These are phyloP conservation scores for Yamadazyma ubonensis DNA, from an alignment of 805 yeast species.

Conservation along the genomic window DNA sequence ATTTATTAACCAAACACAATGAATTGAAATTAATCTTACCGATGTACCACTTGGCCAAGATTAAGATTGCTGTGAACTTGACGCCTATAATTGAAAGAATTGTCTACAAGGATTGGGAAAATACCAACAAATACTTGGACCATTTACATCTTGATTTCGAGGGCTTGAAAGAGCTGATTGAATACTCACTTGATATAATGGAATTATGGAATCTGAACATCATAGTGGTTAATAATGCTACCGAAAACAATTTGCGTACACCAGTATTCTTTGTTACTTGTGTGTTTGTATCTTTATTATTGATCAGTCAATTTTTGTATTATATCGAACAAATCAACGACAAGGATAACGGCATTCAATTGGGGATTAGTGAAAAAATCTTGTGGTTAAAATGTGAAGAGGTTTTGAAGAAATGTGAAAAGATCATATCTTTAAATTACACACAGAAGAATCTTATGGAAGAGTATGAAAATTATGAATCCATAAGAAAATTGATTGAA, in stretches of 20 bases:
- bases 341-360: slow-evolving; percentile 18
- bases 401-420: slow-evolving; percentile 59
- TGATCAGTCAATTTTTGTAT: slow-evolving; percentile 62
- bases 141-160: slow-evolving; percentile 54
- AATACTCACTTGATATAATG: slow-evolving; percentile 56
- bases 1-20: slow-evolving; percentile 51
- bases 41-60: slow-evolving; percentile 62
- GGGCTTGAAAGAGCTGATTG: slow-evolving; percentile 61
- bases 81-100: slow-evolving; percentile 61
- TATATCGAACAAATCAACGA: slow-evolving; percentile 44
- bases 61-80: slow-evolving; percentile 59
- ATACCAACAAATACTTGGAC: slow-evolving; percentile 56
- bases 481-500: slow-evolving; percentile 51
- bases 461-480: slow-evolving; percentile 25
- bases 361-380: slow-evolving; percentile 50
- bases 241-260: slow-evolving; percentile 65
- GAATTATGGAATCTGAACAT: slow-evolving; percentile 72
- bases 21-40: slow-evolving; percentile 67
- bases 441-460: slow-evolving; percentile 10
- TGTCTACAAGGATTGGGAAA: slow-evolving; percentile 66
- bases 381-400: slow-evolving; percentile 60
- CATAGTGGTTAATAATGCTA: slow-evolving; percentile 62
- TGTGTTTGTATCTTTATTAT: slow-evolving; percentile 58
- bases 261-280: slow-evolving; percentile 77
- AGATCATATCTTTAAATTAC: slow-evolving; percentile 39